Percentiles rank a stretch among this genome's conserved stretches.
Evolutionary conservation across 305 asterid genomes (phyloP).

Genomic region (Solanum hybrid): DNA sequence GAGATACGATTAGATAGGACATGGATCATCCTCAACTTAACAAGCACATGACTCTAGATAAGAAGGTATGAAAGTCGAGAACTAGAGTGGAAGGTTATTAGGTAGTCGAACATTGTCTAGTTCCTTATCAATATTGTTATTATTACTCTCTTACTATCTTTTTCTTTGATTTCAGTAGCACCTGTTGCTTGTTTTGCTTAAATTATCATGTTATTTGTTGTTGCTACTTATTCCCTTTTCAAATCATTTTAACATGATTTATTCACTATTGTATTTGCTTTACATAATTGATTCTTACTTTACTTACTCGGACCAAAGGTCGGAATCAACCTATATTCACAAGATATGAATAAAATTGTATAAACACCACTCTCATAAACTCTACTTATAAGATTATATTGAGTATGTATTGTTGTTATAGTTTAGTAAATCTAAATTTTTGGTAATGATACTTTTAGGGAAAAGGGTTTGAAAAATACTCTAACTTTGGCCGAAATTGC

Average conservation of each 20-base stretch:
- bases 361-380: background rate
- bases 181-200: background rate
- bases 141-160: background rate
- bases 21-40: background rate
- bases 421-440: background rate
- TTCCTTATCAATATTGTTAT: background rate
- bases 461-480: too few relatives aligned
- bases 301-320: background rate
- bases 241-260: too few relatives aligned
- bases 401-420: background rate
- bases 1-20: background rate
- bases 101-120: background rate
- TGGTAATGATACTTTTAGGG: background rate
- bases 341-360: background rate
- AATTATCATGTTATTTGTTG: background rate
- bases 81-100: background rate
- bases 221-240: background rate
- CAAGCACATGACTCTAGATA: background rate
- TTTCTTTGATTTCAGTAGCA: background rate
- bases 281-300: background rate
- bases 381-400: background rate
- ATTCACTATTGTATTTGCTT: background rate
- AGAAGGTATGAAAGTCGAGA: background rate
- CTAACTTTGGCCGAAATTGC: too few relatives aligned
- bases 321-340: background rate